Conservation (phyloP, 805 yeast species). For the Peterozyma xylosa region DNA sequence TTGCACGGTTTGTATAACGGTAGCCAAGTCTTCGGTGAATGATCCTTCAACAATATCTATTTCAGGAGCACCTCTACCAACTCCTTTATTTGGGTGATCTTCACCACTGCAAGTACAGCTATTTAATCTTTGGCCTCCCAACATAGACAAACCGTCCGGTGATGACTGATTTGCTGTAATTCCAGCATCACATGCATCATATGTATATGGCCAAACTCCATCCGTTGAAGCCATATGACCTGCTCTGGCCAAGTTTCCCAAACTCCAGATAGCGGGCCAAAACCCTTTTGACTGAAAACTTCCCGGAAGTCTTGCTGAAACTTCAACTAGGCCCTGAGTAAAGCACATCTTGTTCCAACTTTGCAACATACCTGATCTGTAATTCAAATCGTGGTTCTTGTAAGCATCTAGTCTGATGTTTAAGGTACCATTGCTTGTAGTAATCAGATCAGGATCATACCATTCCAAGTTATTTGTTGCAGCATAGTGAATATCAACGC, state of each 20-base stretch:
- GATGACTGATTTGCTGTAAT: constrained; percentile 83
- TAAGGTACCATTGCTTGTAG: constrained; percentile 61
- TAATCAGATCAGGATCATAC: constrained; percentile 78
- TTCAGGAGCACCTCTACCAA: constrained; percentile 86
- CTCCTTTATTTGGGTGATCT: constrained; percentile 74
- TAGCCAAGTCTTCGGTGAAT: constrained; percentile 7
- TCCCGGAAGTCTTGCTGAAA: constrained; percentile 67
- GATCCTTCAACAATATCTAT: constrained; percentile 75
- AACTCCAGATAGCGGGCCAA: constrained; percentile 89
- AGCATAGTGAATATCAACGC: constrained; percentile 65
- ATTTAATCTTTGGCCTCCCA: constrained; percentile 69
- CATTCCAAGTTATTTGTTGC: constrained; percentile 82
- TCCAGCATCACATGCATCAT: constrained; percentile 76
- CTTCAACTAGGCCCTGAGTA: constrained; percentile 66
- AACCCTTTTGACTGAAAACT: constrained; percentile 63
- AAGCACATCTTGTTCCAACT: constrained; percentile 80
- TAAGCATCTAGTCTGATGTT: constrained; percentile 64
- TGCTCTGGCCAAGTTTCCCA: constrained; percentile 81
- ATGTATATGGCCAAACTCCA: constrained; percentile 85
- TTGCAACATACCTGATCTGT: constrained; percentile 84
- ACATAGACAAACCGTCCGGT: constrained; percentile 67
- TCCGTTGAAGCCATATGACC: constrained; percentile 75
- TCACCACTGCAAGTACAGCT: constrained; percentile 70
- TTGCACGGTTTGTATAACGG: constrained; percentile 29
- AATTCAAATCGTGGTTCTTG: constrained; percentile 60